A percentile compares a stretch with the other conserved stretches of the same genome.
Evolutionary conservation across 805 yeast genomes (phyloP).

Genomic region (Saturnispora saitoi): DNA sequence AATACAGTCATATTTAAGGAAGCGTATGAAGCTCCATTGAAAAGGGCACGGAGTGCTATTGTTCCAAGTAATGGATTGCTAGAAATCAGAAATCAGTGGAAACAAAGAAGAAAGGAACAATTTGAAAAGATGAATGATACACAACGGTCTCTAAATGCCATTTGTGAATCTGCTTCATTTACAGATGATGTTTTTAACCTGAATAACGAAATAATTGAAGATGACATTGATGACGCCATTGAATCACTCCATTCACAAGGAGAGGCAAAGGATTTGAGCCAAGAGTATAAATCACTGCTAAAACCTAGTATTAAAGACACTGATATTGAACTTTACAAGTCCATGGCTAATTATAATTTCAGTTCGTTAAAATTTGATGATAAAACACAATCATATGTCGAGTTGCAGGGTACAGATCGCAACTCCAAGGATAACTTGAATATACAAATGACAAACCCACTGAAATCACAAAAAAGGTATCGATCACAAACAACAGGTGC

Average conservation of each 20-base stretch:
- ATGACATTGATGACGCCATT: constrained; percentile 4
- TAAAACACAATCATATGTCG: not conserved
- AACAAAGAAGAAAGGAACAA: not conserved
- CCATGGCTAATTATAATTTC: not conserved
- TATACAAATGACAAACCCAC: not conserved
- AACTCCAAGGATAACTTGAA: not conserved
- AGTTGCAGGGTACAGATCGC: not conserved
- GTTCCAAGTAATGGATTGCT: not conserved
- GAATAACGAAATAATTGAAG: not conserved
- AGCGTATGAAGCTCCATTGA: not conserved
- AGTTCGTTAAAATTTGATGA: not conserved
- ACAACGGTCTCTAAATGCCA: not conserved
- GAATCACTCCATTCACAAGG: not conserved
- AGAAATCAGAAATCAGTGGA: constrained; percentile 9
- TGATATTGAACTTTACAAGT: constrained; percentile 6
- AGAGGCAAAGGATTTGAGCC: not conserved
- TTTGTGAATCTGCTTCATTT: not conserved
- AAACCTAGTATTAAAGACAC: constrained; percentile 2
- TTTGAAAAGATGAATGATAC: not conserved
- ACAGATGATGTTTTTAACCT: not conserved
- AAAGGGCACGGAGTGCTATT: constrained; percentile 5
- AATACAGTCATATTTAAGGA: constrained; percentile 2
- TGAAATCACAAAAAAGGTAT: not conserved
- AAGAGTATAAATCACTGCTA: not conserved
- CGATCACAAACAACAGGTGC: constrained; percentile 7